Conservation (phyloP, 2,329 filamentous ascomycete genomes). For the Aspergillus nomiae region DNA sequence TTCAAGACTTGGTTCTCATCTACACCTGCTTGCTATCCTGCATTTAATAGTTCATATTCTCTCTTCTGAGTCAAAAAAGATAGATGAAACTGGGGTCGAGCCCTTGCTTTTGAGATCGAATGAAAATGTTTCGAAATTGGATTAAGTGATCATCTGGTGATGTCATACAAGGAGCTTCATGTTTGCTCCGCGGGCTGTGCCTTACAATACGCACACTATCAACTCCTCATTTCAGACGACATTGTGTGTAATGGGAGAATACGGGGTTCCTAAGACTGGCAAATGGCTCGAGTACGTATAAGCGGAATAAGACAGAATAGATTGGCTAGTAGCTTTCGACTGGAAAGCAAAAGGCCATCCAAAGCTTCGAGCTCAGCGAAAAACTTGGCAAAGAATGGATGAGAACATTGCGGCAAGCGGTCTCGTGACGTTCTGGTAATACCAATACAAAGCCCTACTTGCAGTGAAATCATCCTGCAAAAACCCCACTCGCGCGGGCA, state of each 20-base stretch:
- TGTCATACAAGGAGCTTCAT: slow-evolving; percentile 1
- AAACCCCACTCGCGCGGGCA: background rate
- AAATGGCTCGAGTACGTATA: background rate
- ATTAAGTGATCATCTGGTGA: background rate
- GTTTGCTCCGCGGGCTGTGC: background rate
- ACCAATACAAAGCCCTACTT: slow-evolving; percentile 19
- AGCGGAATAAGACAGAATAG: background rate
- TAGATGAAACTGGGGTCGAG: background rate
- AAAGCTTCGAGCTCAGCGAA: background rate
- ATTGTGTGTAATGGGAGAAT: background rate
- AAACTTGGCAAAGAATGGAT: background rate
- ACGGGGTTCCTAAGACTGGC: background rate
- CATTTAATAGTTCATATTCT: background rate
- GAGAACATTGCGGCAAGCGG: background rate
- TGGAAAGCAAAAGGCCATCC: background rate
- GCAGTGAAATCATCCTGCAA: background rate
- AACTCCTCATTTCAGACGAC: background rate
- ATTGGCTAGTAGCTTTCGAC: background rate
- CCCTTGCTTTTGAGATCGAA: background rate
- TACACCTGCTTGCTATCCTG: background rate
- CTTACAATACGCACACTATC: background rate
- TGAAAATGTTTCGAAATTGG: background rate
- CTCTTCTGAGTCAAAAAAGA: background rate
- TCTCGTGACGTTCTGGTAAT: slow-evolving; percentile 12
- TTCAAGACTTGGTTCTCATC: background rate